Percentiles rank a stretch among this genome's conserved stretches.
Evolutionary conservation across 768 basidiomycete genomes (phyloP).

Genomic region (Harrya chromipes): DNA sequence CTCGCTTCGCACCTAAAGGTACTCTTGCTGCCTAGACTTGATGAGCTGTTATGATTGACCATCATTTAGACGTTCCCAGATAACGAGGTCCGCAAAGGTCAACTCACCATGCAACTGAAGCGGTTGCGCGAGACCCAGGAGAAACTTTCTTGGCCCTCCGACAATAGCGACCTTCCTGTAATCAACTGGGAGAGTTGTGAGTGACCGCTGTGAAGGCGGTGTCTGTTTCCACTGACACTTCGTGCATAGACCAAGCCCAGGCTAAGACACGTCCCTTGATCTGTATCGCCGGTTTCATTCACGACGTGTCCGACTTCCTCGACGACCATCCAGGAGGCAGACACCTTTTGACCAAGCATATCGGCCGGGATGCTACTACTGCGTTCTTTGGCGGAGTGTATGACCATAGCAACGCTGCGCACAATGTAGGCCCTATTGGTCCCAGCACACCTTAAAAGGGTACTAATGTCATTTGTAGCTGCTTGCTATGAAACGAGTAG

Average conservation of each 20-base stretch:
- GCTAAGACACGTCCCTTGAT: conserved; percentile 75
- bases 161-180: conserved; percentile 72
- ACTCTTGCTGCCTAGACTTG: background rate
- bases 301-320: conserved; percentile 80
- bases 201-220: conserved; percentile 22
- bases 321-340: conserved; percentile 92
- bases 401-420: conserved; percentile 85
- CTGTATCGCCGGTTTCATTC: conserved; percentile 89
- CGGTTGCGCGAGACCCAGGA: conserved; percentile 78
- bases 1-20: conserved; percentile 58
- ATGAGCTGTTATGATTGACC: background rate
- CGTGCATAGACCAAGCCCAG: conserved; percentile 70
- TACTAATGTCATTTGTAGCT: conserved; percentile 14
- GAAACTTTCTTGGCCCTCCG: conserved; percentile 72
- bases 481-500: conserved; percentile 55
- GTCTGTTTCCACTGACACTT: background rate
- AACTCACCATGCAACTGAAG: conserved; percentile 93
- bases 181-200: conserved; percentile 85
- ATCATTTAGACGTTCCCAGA: conserved; percentile 50
- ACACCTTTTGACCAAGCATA: conserved; percentile 77
- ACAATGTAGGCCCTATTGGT: conserved; percentile 53
- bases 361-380: conserved; percentile 88
- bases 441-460: background rate
- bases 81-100: conserved; percentile 79
- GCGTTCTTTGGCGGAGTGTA: conserved; percentile 94